phyloP scores from a whole-genome alignment of 768 basidiomycete genomes.

The Boletus bicolor region DNA sequence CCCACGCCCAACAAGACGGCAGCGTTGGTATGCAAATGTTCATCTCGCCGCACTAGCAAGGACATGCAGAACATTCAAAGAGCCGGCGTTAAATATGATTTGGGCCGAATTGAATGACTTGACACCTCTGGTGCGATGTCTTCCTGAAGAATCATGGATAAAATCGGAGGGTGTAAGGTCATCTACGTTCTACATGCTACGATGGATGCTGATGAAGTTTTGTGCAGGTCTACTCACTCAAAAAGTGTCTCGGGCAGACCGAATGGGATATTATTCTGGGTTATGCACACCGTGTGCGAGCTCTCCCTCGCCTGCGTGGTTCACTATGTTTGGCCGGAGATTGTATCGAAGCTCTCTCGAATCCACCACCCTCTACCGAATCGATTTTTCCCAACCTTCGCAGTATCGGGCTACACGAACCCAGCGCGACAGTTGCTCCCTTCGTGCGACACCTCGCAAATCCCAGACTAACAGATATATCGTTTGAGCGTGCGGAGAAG shows the following conservation, averaged over 20 bases:
- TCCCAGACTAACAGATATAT: background rate
- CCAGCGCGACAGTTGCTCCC: background rate
- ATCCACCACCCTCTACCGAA: background rate
- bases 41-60: conserved; percentile 2
- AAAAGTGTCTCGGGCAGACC: background rate
- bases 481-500: background rate
- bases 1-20: background rate
- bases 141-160: conserved; percentile 1
- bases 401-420: background rate
- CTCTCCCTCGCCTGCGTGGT: background rate
- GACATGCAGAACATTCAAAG: conserved; percentile 16
- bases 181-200: background rate
- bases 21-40: background rate
- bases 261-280: conserved; percentile 12
- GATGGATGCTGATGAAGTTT: background rate
- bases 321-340: background rate
- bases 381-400: conserved; percentile 14
- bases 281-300: conserved; percentile 9
- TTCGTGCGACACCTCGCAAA: conserved; percentile 8
- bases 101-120: conserved; percentile 10
- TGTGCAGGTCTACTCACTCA: conserved; percentile 1
- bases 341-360: conserved; percentile 1
- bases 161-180: conserved; percentile 2
- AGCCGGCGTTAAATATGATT: conserved; percentile 7
- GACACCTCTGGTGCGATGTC: conserved; percentile 11